Base-by-base conservation (phyloP, 148 eudicot genomes). In the Agrostemma githago region DNA sequence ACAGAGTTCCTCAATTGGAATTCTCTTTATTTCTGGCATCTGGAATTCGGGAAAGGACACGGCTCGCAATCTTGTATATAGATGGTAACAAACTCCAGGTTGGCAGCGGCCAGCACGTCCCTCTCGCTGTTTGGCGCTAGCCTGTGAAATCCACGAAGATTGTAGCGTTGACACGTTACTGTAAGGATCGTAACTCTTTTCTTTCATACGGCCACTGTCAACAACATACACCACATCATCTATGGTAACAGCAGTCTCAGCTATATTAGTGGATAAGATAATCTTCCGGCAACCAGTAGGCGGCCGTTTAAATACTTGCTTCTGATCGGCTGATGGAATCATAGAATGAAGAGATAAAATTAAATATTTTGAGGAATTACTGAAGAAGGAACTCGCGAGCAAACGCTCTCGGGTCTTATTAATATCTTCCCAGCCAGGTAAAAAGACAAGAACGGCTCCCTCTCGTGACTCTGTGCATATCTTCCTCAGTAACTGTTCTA, bases 81-180 rank as follows among this genome's bases (percentile, higher is more conserved):
- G 89, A 80, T 92, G 99, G 83, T 90, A 96, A 75, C 99, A 96
- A 62, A 92, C 84, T 59, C 99, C 99, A 43, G 97, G 90, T 72
- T 90, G 99, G 83, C 97, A 96, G 11, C 97, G 92, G 60, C 99
- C 99, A 56, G 99, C 99, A 74, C 99, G 96, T n/a, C 99, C 99
- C 82, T 96, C 96, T 41, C 99, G 84, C 78, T 96, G 99, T 87
- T 88, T 96, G 63, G 95, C 96, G 79, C 95, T 96, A 41, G 99
- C 99, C 81, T 92, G 85, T 62, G 99, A 96, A 74, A 86, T 83
- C 97, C 96, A 96, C 53, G 96, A 90, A 65, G 99, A 86, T 60
- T 89, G 96, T 73, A 92, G 90, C 67, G 97, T 96, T 57, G 92
- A 89, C 5, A 92, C 96, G 80, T 92, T 92, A 73, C 75, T 88